Base-by-base conservation (phyloP, 345 rosid genomes). In the Acer campestre region DNA sequence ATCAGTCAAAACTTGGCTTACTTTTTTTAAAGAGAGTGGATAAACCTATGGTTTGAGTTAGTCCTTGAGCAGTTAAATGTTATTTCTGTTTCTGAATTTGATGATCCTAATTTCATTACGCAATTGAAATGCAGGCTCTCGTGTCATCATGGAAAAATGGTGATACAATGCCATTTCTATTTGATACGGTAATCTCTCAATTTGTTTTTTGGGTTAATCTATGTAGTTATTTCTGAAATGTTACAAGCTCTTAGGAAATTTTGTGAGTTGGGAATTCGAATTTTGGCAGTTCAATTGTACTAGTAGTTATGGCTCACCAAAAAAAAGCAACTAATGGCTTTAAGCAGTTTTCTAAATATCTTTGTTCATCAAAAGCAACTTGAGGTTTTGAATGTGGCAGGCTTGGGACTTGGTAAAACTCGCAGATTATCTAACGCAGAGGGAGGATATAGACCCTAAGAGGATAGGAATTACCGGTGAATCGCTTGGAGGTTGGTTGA, bases 401-500 rank as follows among this genome's bases (percentile, higher is more conserved):
- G 93, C 82, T 0, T 94, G 98, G 98, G 99, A 94, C 85, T 80
- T 96, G 90, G 85, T 92, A 78, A 96, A 91, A 81, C 84, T 96
- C 76, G 95, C 91, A 65, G 98, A 96, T 69, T 94, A 90, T 89
- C 89, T 96, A 35, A 85, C 84, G 2, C 84, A 85, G 65, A 94
- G 98, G 59, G 87, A 89, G 67, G 97, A 96, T 82, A 87, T 94
- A 77, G 95, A 94, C 80, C 88, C 93, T 31, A 58, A 75, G 29
- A 88, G 88, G 85, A 95, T 94, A 80, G 98, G 99, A 81, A 92
- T 95, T 79, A 94, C 97, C 0, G 98, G 99, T 14, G 92, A 87
- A 80, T 94, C 98, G 10, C 88, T 94, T 68, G 99, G 99, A 91
- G 99, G 99, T 95, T 75, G 68, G 89, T 84, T 61, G 61, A 27